Conservation (phyloP, 2,329 filamentous ascomycete genomes). For the Corynespora cassiicola region DNA sequence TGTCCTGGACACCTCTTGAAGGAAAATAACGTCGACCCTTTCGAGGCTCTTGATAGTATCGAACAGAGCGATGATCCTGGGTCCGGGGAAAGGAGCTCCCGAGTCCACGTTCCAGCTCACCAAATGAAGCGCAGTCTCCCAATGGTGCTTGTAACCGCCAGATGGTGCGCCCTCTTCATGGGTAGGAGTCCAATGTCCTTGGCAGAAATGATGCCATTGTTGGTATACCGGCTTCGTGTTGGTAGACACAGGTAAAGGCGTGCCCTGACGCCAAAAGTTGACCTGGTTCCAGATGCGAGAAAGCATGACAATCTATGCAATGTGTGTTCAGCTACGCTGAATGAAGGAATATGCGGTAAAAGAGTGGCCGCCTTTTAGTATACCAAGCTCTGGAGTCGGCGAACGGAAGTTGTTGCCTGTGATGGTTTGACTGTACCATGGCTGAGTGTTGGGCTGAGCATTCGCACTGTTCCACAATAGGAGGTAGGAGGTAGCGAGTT, state of each 20-base stretch:
- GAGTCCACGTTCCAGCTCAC: constrained; percentile 11
- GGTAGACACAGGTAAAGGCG: constrained; percentile 1
- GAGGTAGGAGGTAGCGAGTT: no score
- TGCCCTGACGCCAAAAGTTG: constrained; percentile 3
- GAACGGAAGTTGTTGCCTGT: no score
- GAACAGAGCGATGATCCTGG: constrained; percentile 9
- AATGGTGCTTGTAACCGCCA: constrained; percentile 1
- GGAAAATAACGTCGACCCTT: constrained; percentile 5
- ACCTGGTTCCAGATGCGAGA: constrained; percentile 2
- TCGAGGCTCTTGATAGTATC: neutral
- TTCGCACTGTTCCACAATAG: no score
- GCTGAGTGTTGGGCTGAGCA: no score
- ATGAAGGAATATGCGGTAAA: no score
- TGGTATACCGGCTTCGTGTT: constrained; percentile 5
- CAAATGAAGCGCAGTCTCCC: constrained; percentile 3
- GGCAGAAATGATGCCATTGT: constrained; percentile 3
- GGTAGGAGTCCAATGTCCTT: constrained; percentile 8
- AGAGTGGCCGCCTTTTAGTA: no score
- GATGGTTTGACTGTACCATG: no score
- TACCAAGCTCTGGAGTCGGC: no score
- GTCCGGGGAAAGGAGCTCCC: constrained; percentile 3
- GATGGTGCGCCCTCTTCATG: neutral
- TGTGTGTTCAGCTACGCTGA: no score
- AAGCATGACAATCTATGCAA: no score
- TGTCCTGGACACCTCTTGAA: constrained; percentile 8